Conservation (phyloP, 805 yeast genomes). For the Peterozyma toletana region DNA sequence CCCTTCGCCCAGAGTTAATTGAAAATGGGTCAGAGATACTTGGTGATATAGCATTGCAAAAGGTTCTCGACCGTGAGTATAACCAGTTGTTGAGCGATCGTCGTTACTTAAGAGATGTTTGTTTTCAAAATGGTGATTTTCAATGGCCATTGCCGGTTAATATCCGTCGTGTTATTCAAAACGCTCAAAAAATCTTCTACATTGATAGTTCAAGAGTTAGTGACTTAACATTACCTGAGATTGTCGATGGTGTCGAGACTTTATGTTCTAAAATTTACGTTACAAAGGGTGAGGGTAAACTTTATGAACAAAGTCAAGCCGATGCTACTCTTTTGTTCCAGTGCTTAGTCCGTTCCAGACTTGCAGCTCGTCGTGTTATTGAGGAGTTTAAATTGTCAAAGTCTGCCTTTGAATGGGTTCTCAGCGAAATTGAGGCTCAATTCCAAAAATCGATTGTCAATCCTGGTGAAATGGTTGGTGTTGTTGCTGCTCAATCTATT, state of each 20-base stretch:
- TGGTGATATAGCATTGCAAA: conserved; percentile 83
- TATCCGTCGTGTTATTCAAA: conserved; percentile 91
- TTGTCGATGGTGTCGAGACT: conserved; percentile 63
- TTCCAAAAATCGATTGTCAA: conserved; percentile 88
- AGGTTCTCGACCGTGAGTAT: conserved; percentile 76
- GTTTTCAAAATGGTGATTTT: conserved; percentile 89
- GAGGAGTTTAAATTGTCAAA: conserved; percentile 84
- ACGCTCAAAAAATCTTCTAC: conserved; percentile 95
- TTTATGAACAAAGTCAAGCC: conserved; percentile 79
- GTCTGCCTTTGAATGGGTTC: conserved; percentile 90
- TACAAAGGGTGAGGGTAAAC: conserved; percentile 71
- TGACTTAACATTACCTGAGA: conserved; percentile 79
- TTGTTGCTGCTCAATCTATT: conserved; percentile 93
- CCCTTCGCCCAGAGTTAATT: conserved; percentile 64
- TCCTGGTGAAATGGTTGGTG: conserved; percentile 99
- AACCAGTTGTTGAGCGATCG: conserved; percentile 75
- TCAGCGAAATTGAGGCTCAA: conserved; percentile 91
- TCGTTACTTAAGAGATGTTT: conserved; percentile 63
- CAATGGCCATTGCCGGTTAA: conserved; percentile 98
- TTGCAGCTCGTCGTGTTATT: conserved; percentile 83
- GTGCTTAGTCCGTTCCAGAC: conserved; percentile 85
- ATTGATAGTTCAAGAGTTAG: conserved; percentile 86
- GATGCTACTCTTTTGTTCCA: conserved; percentile 89
- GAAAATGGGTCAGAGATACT: conserved; percentile 88
- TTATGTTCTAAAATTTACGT: conserved; percentile 65